These are phyloP conservation scores for Verticillium albo-atrum DNA, from an alignment of 2,329 filamentous ascomycete genomes.

Conservation along the genomic window DNA sequence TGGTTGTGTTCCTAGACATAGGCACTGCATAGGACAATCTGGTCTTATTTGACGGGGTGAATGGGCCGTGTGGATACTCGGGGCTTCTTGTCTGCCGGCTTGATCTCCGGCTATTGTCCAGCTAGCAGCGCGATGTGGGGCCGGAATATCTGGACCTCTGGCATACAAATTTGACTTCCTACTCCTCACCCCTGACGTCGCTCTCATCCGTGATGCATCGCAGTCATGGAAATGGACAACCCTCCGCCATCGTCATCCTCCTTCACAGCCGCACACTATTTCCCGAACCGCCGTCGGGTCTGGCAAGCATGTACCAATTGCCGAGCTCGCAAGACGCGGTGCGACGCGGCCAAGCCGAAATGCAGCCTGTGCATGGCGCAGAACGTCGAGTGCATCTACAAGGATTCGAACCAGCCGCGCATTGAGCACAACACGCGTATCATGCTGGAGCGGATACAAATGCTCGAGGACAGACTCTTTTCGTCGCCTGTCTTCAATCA, in stretches of 20 bases:
- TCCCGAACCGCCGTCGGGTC: slow-evolving; percentile 10
- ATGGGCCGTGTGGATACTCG: too few relatives aligned
- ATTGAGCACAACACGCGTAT: slow-evolving; percentile 22
- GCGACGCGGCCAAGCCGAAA: slow-evolving; percentile 21
- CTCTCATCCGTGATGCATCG: not conserved
- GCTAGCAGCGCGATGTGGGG: not conserved
- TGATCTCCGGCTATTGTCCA: not conserved
- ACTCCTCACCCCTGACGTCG: not conserved
- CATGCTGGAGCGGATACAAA: slow-evolving; percentile 22
- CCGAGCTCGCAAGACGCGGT: slow-evolving; percentile 23
- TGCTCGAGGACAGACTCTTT: slow-evolving; percentile 20
- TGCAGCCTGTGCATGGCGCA: slow-evolving; percentile 21
- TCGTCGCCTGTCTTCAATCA: slow-evolving; percentile 3
- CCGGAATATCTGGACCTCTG: not conserved
- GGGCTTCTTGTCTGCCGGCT: too few relatives aligned
- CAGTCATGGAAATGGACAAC: not conserved
- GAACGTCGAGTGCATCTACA: slow-evolving; percentile 22
- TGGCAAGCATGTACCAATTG: slow-evolving; percentile 23
- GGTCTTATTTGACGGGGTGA: too few relatives aligned
- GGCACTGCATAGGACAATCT: too few relatives aligned
- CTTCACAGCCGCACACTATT: slow-evolving; percentile 7
- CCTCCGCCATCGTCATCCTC: slow-evolving; percentile 3
- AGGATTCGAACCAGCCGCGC: slow-evolving; percentile 20
- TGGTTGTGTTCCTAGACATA: too few relatives aligned
- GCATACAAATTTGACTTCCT: not conserved